phyloP scores from a whole-genome alignment of 1,139 yeast genomes.

The Tardiomyces digboiensis region DNA sequence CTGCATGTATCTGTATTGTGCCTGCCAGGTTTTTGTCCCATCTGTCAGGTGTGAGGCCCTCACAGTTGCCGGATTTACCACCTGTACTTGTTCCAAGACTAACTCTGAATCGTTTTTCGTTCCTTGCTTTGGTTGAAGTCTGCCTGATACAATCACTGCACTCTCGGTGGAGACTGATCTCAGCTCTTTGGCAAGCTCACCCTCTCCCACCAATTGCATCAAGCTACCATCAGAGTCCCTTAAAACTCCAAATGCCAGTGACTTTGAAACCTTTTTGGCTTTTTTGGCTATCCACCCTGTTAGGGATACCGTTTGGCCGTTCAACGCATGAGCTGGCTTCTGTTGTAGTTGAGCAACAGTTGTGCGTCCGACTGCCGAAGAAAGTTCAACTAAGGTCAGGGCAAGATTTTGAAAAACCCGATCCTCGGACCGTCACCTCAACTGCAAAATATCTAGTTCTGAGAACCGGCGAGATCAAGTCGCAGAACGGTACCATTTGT shows the following conservation, averaged over 20 bases:
- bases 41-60: constrained; percentile 62
- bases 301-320: constrained; percentile 20
- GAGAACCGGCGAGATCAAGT: no score
- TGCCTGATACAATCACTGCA: constrained; percentile 62
- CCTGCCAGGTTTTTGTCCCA: constrained; percentile 47
- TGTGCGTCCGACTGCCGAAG: background rate
- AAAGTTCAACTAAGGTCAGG: background rate
- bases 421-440: no score
- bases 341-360: background rate
- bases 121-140: constrained; percentile 14
- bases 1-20: constrained; percentile 74
- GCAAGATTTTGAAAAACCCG: background rate
- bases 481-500: no score
- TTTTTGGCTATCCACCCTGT: constrained; percentile 80
- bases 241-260: constrained; percentile 55
- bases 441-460: no score
- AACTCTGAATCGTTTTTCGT: constrained; percentile 35
- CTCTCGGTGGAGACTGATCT: constrained; percentile 49
- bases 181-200: constrained; percentile 14
- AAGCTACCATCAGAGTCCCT: constrained; percentile 63
- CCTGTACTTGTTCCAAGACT: constrained; percentile 39
- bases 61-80: constrained; percentile 56
- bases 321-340: background rate
- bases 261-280: constrained; percentile 54
- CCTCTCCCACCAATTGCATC: constrained; percentile 51